Evolutionary conservation across 768 basidiomycete species (phyloP), one percentile per base, ranked within the genome.

Genomic region (Clitopilus hobsonii): DNA sequence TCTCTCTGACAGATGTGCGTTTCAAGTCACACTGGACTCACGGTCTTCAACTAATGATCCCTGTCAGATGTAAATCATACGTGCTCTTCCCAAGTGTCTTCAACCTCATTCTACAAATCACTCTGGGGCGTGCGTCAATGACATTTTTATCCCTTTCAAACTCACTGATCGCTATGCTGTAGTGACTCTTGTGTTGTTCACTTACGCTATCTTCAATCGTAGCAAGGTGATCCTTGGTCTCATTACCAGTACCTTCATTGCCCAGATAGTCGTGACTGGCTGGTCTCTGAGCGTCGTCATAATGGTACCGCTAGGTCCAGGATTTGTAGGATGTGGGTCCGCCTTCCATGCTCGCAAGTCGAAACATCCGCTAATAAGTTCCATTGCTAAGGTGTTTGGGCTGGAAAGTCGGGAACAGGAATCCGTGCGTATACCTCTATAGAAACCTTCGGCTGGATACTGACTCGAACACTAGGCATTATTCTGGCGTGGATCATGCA

Each of bases 401-500:
- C 58, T 10, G 58, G 58, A 14, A 59, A 59, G 45, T 36, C 38
- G n/a, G 58, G 55, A 1, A 54, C 58, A 6, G 55, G 58, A 36
- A 52, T 56, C 32, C 49, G 58, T 59, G 28, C 28, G 58, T 48
- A 18, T 8, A 2, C 3, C 3, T 20, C 22, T 4, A 10, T 5
- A 18, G 14, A 16, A 45, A 30, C 24, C 22, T 28, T 38, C 25
- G 11, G 13, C 38, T 38, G 8, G 20, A 27, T 16, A 52, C 25
- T 20, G 3, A 18, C 8, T 13, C 16, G 7, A 26, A 51, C 51
- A 60, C 54, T 53, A 25, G 47, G 56, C 3, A 38, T 54, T 24
- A 60, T 55, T 16, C 3, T n/a, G n/a, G 53, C 59, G 10, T 60
- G 56, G 54, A 55, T 60, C 27, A 60, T 60, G 59, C 53, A 60